Evolutionary conservation across 768 basidiomycete species (phyloP), one percentile per base, ranked within the genome.

Genomic region (Dacryopinax primogenitus): DNA sequence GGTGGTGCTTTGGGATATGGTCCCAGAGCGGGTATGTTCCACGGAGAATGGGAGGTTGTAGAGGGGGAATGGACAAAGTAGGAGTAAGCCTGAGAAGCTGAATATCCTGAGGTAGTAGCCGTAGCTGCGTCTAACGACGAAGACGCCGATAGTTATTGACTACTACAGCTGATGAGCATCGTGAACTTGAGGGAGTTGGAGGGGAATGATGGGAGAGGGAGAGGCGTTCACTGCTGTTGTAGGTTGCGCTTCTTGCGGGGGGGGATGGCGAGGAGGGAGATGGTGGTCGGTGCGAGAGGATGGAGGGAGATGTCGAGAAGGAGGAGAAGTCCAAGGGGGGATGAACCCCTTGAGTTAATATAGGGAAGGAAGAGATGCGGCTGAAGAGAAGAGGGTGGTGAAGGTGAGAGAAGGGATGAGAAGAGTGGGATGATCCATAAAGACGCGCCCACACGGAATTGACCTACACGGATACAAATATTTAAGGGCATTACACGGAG

Each of bases 331-430:
- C 37, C 37, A 39, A 39, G 37, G 11, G 37, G 37, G 37, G 11
- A 39, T n/a, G 37, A n/a, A n/a, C n/a, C n/a, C n/a, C n/a, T n/a
- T n/a, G n/a, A 58, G 32, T 58, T 58, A 58, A 58, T 58, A 58
- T 58, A 58, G 26, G 26, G 4, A 58, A 21, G 15, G 41, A 23
- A 13, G 51, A 58, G 30, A 30, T 23, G 30, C 3, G 51, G 51
- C 9, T 3, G 51, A 30, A 30, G 9, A 18, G 51, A 9, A 15
- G 23, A 9, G 23, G 23, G n/a, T 12, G 45, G 26, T 23, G 30
- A 30, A 58, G 32, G 51, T 30, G 51, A 58, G 51, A 30, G 51
- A 58, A 58, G 51, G 51, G 30, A 32, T 28, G 51, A 15, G 51
- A 32, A 58, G 51, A 58, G 51, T 44, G 51, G 51, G 51, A 58